Percentiles rank a stretch among this genome's conserved stretches.
phyloP scores from a whole-genome alignment of 192 early-diverging fungal species.

The Podila minutissima region DNA sequence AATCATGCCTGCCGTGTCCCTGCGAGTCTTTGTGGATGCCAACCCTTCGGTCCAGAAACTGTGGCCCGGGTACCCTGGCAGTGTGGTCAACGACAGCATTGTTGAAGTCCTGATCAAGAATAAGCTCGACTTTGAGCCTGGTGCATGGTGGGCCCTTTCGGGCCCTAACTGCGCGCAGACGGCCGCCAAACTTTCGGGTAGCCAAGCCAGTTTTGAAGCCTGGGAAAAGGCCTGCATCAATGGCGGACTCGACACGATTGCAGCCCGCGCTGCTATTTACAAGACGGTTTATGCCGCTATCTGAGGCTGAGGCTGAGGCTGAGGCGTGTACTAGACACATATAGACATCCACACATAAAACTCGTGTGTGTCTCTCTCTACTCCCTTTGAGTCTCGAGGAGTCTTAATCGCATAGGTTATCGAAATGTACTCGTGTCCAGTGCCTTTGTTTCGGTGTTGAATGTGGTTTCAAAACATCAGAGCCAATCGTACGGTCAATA shows the following conservation, averaged over 20 bases:
- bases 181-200: slow-evolving; percentile 7
- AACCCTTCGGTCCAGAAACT: slow-evolving; percentile 46
- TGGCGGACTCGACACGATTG: slow-evolving; percentile 22
- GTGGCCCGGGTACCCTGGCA: slow-evolving; percentile 28
- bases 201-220: slow-evolving; percentile 15
- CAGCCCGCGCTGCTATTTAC: slow-evolving; percentile 38
- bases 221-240: slow-evolving; percentile 43
- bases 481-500: no score
- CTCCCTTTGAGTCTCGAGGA: no score
- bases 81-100: slow-evolving; percentile 20
- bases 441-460: no score
- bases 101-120: slow-evolving; percentile 43
- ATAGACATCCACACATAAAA: no score
- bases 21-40: slow-evolving; percentile 35
- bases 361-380: no score
- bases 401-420: no score
- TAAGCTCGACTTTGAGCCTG: slow-evolving; percentile 39
- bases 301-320: no score
- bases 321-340: no score
- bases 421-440: no score
- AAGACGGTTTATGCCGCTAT: slow-evolving; percentile 29
- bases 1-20: slow-evolving; percentile 38
- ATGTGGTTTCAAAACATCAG: no score
- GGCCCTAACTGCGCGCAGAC: slow-evolving; percentile 30
- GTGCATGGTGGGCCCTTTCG: slow-evolving; percentile 43